These are phyloP conservation scores for Primulina tabacum DNA, from an alignment of 257 asterid genomes.

Conservation along the genomic window DNA sequence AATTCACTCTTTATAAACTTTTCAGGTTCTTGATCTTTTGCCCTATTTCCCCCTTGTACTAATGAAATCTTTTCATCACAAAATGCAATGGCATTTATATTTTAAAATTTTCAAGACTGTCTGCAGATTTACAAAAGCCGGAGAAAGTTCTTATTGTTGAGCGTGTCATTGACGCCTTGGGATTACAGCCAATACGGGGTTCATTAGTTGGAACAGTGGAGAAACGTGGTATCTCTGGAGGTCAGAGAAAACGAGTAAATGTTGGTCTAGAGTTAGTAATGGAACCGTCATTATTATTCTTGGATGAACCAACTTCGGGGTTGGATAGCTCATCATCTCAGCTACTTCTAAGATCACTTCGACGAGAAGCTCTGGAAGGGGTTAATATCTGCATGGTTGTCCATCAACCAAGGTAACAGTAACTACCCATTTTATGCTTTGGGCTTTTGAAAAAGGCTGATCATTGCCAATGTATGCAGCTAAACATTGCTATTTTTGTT, in stretches of 20 bases:
- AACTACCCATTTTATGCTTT: background rate
- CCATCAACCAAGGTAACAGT: conserved; percentile 60
- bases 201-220: conserved; percentile 64
- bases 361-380: conserved; percentile 63
- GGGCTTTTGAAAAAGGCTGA: background rate
- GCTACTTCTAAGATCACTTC: conserved; percentile 53
- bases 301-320: conserved; percentile 67
- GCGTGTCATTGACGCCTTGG: conserved; percentile 56
- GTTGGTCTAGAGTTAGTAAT: conserved; percentile 62
- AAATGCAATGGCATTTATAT: conserved; percentile 36
- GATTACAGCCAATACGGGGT: conserved; percentile 51
- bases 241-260: conserved; percentile 65
- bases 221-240: conserved; percentile 66
- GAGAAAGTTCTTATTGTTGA: conserved; percentile 62
- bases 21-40: conserved; percentile 4
- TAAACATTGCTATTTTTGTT: background rate
- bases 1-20: background rate
- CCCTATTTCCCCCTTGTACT: background rate
- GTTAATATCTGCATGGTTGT: conserved; percentile 62
- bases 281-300: conserved; percentile 61
- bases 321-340: conserved; percentile 64
- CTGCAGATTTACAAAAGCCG: conserved; percentile 57
- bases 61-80: conserved; percentile 13
- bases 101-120: conserved; percentile 41
- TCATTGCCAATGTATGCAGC: background rate